These are phyloP conservation scores for Plectosphaerella cucumerina DNA, from an alignment of 2,329 filamentous ascomycete species.

Conservation along the genomic window DNA sequence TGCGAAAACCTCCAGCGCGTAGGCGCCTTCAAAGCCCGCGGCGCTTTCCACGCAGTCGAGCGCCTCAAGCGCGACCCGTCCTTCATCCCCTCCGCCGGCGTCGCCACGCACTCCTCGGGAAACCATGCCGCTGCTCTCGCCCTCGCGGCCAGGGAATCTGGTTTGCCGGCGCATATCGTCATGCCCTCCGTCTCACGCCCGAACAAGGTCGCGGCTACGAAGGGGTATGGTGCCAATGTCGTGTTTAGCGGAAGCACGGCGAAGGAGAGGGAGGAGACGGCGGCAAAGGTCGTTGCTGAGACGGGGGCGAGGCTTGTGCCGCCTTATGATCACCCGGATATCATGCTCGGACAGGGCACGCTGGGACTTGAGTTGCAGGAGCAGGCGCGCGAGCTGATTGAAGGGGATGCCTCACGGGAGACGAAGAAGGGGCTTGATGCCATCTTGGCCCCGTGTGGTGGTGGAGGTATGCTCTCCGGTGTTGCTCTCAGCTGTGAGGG, in stretches of 20 bases:
- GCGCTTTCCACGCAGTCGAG: slow-evolving; percentile 81
- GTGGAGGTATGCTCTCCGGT: slow-evolving; percentile 74
- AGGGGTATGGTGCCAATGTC: slow-evolving; percentile 39
- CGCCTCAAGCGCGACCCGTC: slow-evolving; percentile 60
- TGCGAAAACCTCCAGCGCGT: slow-evolving; percentile 90
- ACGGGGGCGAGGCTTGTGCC: slow-evolving; percentile 71
- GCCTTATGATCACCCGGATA: slow-evolving; percentile 79
- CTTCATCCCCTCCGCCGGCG: slow-evolving; percentile 44
- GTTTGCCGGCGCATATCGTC: slow-evolving; percentile 79
- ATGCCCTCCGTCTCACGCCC: slow-evolving; percentile 83
- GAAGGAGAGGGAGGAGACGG: slow-evolving; percentile 68
- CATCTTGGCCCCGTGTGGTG: slow-evolving; percentile 72
- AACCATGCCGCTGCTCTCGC: slow-evolving; percentile 94
- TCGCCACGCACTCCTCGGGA: slow-evolving; percentile 84
- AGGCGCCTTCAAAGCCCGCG: slow-evolving; percentile 91
- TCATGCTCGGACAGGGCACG: slow-evolving; percentile 80
- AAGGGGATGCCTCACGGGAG: slow-evolving; percentile 2
- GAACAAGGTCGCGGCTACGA: slow-evolving; percentile 83
- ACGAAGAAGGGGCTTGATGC: slow-evolving; percentile 43
- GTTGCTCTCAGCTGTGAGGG: slow-evolving; percentile 65
- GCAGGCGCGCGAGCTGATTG: slow-evolving; percentile 54
- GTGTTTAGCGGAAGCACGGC: slow-evolving; percentile 57
- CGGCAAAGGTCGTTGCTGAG: slow-evolving; percentile 54
- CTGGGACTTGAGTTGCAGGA: slow-evolving; percentile 67
- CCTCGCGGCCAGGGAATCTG: slow-evolving; percentile 70